phyloP scores from a whole-genome alignment of 1,139 yeast genomes.

The Yamadazyma trypodendri region DNA sequence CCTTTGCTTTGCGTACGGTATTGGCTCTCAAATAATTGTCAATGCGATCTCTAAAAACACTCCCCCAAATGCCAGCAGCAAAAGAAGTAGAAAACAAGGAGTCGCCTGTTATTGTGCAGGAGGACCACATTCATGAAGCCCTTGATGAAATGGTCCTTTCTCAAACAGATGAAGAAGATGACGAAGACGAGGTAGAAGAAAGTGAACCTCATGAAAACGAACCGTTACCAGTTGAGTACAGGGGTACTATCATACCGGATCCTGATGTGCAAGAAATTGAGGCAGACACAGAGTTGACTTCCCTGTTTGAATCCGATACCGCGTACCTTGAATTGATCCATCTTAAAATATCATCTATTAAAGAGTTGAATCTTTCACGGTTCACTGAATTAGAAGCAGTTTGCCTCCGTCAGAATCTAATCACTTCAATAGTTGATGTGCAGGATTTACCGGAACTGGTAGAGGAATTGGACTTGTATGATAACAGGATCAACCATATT shows the following conservation, averaged over 20 bases:
- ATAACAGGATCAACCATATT: slow-evolving; percentile 86
- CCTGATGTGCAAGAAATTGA: slow-evolving; percentile 43
- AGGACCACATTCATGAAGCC: slow-evolving; percentile 2
- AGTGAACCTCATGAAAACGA: slow-evolving; percentile 19
- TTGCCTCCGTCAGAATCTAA: slow-evolving; percentile 81
- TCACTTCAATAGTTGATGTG: slow-evolving; percentile 70
- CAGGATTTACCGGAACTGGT: slow-evolving; percentile 56
- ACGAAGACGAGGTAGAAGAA: slow-evolving; percentile 25
- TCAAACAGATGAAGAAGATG: slow-evolving; percentile 25
- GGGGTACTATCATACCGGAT: slow-evolving; percentile 58
- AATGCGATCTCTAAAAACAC: neutral
- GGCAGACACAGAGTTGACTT: slow-evolving; percentile 60
- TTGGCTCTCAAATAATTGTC: too few species aligned
- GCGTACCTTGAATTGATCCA: slow-evolving; percentile 77
- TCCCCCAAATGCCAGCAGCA: neutral
- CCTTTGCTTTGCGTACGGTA: too few species aligned
- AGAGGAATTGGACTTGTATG: slow-evolving; percentile 86
- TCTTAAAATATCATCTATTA: slow-evolving; percentile 67
- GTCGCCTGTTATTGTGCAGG: neutral
- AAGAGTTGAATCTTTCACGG: slow-evolving; percentile 60
- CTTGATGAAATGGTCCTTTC: slow-evolving; percentile 12
- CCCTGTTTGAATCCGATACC: slow-evolving; percentile 59
- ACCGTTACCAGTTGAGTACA: slow-evolving; percentile 40
- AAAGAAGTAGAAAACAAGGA: neutral
- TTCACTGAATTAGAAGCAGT: slow-evolving; percentile 59